A percentile compares a stretch with the other conserved stretches of the same genome.
Evolutionary conservation across 2,329 filamentous ascomycete species (phyloP).

Genomic region (Rachicladosporium sp.): DNA sequence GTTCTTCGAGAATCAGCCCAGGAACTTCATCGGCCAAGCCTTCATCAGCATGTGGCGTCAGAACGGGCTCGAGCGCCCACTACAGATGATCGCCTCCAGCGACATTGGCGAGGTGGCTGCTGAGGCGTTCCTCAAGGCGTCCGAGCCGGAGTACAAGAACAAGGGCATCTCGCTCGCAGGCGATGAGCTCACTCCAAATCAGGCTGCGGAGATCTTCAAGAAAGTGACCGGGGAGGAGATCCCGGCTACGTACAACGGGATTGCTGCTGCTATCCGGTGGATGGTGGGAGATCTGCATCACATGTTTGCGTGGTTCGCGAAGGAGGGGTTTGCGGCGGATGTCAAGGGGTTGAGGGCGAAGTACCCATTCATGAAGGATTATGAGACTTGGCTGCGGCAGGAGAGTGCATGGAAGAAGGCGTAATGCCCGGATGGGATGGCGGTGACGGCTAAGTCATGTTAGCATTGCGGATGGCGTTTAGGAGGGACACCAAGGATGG

Average conservation of each 20-base stretch:
- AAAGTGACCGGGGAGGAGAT: slow-evolving; percentile 32
- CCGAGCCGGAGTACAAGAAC: slow-evolving; percentile 29
- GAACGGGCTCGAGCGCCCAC: slow-evolving; percentile 8
- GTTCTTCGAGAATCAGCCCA: slow-evolving; percentile 49
- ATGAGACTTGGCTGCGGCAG: slow-evolving; percentile 36
- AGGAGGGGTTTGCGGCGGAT: slow-evolving; percentile 36
- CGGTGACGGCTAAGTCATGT: too few species aligned
- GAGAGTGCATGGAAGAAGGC: slow-evolving; percentile 30
- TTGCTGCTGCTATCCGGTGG: slow-evolving; percentile 1
- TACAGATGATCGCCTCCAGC: slow-evolving; percentile 28
- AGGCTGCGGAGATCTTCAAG: slow-evolving; percentile 36
- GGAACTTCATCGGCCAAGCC: slow-evolving; percentile 35
- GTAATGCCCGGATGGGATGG: not conserved
- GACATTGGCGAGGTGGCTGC: slow-evolving; percentile 41
- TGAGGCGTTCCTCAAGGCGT: slow-evolving; percentile 34
- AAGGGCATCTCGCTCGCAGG: slow-evolving; percentile 39
- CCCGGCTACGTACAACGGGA: slow-evolving; percentile 28
- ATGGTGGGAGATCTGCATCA: slow-evolving; percentile 24
- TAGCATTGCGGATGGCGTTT: too few species aligned
- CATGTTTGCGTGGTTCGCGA: slow-evolving; percentile 36
- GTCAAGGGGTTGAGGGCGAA: slow-evolving; percentile 29
- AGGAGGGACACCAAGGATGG: too few species aligned
- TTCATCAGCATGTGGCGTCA: slow-evolving; percentile 35
- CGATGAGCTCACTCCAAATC: slow-evolving; percentile 37
- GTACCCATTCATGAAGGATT: slow-evolving; percentile 35